A percentile compares a stretch with the other conserved stretches of the same genome.
Evolutionary conservation across 169 alveolate species (phyloP).

Genomic region (Perkinsus olseni): DNA sequence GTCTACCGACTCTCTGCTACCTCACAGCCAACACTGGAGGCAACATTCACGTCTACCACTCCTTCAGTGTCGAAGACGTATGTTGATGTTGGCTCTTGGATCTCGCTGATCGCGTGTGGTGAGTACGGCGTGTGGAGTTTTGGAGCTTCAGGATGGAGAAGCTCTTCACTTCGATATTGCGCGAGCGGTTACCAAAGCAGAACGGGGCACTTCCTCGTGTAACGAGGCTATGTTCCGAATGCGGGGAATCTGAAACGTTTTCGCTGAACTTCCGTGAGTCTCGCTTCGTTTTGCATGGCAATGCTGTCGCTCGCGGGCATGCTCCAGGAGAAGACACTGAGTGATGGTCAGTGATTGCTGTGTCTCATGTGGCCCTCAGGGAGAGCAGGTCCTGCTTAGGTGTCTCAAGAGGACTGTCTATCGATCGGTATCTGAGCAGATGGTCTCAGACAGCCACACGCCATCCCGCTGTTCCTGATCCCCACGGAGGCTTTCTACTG

Average conservation of each 20-base stretch:
- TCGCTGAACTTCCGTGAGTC: too few species aligned
- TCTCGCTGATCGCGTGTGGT: too few species aligned
- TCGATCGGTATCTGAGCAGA: not conserved
- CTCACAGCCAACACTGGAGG: not conserved
- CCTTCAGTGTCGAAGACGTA: not conserved
- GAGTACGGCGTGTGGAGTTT: too few species aligned
- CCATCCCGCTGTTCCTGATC: not conserved
- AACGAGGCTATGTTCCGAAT: too few species aligned
- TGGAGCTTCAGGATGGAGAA: not conserved
- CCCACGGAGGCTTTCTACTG: not conserved
- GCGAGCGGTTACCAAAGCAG: not conserved
- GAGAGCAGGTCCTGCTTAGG: not conserved
- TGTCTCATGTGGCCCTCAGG: not conserved
- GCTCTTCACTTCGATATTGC: not conserved
- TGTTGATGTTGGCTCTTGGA: not conserved
- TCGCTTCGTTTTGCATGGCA: too few species aligned
- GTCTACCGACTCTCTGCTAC: not conserved
- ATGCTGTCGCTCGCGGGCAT: too few species aligned
- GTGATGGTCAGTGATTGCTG: too few species aligned
- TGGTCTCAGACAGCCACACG: not conserved
- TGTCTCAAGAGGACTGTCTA: not conserved
- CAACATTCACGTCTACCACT: not conserved
- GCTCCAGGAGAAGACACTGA: too few species aligned
- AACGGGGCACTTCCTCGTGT: too few species aligned
- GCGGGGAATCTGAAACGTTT: too few species aligned